Conservation (phyloP, 768 basidiomycete genomes). For the Crucibulum laeve region DNA sequence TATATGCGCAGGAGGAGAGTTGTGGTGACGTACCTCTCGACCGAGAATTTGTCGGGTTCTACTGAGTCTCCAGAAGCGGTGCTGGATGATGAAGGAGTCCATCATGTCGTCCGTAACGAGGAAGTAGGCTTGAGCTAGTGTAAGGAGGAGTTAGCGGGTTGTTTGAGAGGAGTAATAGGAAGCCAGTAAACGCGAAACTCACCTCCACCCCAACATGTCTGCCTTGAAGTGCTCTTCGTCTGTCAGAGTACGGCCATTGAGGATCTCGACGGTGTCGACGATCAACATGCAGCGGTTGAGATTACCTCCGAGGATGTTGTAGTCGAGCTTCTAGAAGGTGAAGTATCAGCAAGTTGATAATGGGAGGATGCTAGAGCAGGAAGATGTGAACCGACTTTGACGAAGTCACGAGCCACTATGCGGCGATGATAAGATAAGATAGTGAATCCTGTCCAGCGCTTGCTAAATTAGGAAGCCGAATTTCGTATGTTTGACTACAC, state of each 20-base stretch:
- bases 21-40: conserved; percentile 61
- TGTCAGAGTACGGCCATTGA: conserved; percentile 65
- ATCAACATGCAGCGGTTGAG: conserved; percentile 96
- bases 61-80: conserved; percentile 90
- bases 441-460: too few relatives aligned
- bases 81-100: conserved; percentile 91
- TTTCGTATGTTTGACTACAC: too few relatives aligned
- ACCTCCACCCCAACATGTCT: conserved; percentile 91
- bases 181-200: conserved; percentile 45
- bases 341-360: background rate
- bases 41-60: conserved; percentile 83
- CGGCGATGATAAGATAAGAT: too few relatives aligned
- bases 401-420: too few relatives aligned
- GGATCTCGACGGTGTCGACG: conserved; percentile 87
- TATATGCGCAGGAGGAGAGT: too few relatives aligned
- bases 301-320: conserved; percentile 96
- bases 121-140: conserved; percentile 94
- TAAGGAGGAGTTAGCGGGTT: too few relatives aligned
- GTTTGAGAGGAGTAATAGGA: background rate
- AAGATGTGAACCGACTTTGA: too few relatives aligned
- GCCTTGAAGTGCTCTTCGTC: conserved; percentile 89
- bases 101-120: conserved; percentile 97
- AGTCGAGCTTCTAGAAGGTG: conserved; percentile 65
- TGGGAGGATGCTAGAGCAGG: too few relatives aligned
- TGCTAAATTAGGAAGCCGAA: too few relatives aligned